A percentile compares a stretch with the other conserved stretches of the same genome.
These are phyloP conservation scores for Discostella stelligeroides DNA, from an alignment of 108 stramenopile species.

Conservation along the genomic window DNA sequence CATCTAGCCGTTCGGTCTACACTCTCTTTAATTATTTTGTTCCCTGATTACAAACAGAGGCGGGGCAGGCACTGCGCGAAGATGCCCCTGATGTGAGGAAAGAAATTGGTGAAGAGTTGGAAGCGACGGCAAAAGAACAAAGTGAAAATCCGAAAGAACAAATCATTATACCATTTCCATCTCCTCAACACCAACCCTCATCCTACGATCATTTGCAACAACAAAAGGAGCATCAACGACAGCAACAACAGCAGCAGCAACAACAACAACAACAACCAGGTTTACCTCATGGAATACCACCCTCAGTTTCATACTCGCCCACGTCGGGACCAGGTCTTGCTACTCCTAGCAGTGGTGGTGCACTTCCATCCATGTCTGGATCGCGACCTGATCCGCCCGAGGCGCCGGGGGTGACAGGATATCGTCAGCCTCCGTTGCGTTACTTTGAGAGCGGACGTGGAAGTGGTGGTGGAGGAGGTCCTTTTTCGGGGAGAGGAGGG, in stretches of 20 bases:
- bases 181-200: conserved; percentile 23
- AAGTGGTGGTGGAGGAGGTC: conserved; percentile 3
- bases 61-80: conserved; percentile 55
- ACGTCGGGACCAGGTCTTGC: conserved; percentile 4
- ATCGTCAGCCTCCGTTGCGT: conserved; percentile 49
- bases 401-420: conserved; percentile 44
- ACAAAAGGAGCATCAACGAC: no score
- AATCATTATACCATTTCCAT: conserved; percentile 7
- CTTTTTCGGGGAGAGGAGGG: conserved; percentile 27
- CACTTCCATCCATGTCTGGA: background rate
- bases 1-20: background rate
- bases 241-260: no score
- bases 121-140: background rate
- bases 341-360: no score
- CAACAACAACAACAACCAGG: conserved; percentile 16
- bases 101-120: conserved; percentile 34
- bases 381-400: conserved; percentile 46
- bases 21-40: background rate
- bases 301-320: conserved; percentile 43
- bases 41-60: conserved; percentile 24
- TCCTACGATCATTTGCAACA: no score
- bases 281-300: conserved; percentile 22
- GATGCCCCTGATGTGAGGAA: conserved; percentile 55
- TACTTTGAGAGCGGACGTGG: conserved; percentile 27
- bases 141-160: background rate